phyloP scores from a whole-genome alignment of 768 basidiomycete genomes.

The Leccinum incarnatum region DNA sequence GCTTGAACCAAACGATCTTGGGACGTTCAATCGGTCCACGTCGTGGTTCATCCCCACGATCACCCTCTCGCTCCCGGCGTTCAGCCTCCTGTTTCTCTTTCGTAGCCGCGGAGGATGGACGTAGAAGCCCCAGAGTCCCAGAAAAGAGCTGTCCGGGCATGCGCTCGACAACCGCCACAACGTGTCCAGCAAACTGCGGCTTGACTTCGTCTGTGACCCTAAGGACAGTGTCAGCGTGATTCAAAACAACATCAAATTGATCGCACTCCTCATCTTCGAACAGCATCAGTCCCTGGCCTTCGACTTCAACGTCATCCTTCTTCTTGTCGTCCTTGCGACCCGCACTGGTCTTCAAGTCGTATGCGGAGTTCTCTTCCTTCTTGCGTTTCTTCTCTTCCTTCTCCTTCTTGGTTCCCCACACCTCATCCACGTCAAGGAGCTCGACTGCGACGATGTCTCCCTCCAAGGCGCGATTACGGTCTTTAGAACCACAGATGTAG shows the following conservation, averaged over 20 bases:
- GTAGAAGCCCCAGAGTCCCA: conserved; percentile 90
- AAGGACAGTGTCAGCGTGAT: conserved; percentile 12
- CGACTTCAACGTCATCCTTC: conserved; percentile 99
- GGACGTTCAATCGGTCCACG: conserved; percentile 82
- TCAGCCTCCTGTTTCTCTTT: conserved; percentile 99
- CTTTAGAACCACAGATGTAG: conserved; percentile 98
- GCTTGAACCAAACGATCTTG: conserved; percentile 99
- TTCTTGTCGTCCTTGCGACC: conserved; percentile 97
- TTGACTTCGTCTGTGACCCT: conserved; percentile 98
- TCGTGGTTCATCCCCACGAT: conserved; percentile 80
- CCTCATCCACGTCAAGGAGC: conserved; percentile 95
- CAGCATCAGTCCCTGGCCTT: conserved; percentile 94
- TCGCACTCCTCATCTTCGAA: conserved; percentile 95
- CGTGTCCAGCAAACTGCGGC: conserved; percentile 97
- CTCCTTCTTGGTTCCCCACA: conserved; percentile 99
- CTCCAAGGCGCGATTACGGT: conserved; percentile 96
- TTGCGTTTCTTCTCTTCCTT: conserved; percentile 99
- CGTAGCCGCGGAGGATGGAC: conserved; percentile 94
- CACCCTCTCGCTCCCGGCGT: conserved; percentile 94
- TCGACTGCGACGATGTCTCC: conserved; percentile 99
- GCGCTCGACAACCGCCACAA: conserved; percentile 98
- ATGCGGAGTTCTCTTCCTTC: conserved; percentile 98
- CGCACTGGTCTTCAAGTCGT: conserved; percentile 72
- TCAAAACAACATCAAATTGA: conserved; percentile 11
- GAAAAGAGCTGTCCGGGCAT: conserved; percentile 99